Conservation (phyloP, 768 basidiomycete species). For the Termitomyces heimii region DNA sequence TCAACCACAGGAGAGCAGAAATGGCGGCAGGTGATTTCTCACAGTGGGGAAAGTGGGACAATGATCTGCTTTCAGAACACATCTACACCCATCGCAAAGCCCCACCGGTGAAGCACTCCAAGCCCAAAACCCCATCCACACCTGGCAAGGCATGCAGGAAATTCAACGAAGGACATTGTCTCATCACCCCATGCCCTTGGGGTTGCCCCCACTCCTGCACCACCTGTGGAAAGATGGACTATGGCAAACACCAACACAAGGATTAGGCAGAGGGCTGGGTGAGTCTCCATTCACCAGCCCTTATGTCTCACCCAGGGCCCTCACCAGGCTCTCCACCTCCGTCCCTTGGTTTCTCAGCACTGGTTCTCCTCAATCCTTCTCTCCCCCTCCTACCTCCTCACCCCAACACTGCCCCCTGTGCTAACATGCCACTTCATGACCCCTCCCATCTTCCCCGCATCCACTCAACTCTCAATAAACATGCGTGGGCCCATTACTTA, state of each 20-base stretch:
- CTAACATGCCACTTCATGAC: not conserved
- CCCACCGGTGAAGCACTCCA: no score
- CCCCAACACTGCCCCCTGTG: not conserved
- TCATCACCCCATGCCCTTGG: not conserved
- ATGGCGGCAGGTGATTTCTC: not conserved
- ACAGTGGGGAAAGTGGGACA: not conserved
- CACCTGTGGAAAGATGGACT: not conserved
- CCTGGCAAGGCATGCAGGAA: no score
- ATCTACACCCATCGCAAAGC: no score
- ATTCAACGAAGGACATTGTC: not conserved
- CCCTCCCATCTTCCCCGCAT: not conserved
- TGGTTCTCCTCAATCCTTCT: not conserved
- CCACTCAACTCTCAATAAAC: not conserved
- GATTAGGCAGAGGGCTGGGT: not conserved
- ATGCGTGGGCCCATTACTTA: not conserved
- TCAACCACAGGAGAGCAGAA: not conserved
- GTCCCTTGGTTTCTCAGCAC: not conserved
- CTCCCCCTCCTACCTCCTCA: not conserved
- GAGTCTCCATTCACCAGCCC: not conserved
- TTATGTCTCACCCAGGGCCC: not conserved
- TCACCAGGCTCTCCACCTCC: no score
- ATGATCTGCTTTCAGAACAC: not conserved
- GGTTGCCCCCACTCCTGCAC: not conserved
- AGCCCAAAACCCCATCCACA: no score
- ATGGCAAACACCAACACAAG: not conserved